A percentile compares a stretch with the other conserved stretches of the same genome.
phyloP scores from a whole-genome alignment of 306 rosid species.

The Prunus mume region DNA sequence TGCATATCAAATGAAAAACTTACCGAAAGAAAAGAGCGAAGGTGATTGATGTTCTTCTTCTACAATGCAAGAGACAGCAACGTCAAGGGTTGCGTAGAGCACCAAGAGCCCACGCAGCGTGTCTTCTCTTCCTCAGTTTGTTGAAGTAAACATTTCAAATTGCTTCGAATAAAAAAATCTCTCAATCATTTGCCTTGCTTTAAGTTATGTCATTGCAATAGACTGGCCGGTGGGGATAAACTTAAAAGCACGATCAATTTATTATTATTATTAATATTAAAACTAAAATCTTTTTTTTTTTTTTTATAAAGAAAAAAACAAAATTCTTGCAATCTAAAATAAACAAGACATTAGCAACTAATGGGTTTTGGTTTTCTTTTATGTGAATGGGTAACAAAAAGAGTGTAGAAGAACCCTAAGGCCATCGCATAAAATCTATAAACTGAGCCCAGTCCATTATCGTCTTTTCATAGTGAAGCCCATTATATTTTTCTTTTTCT shows the following conservation, averaged over 20 bases:
- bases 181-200: slow-evolving; percentile 9
- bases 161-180: background rate
- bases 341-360: no score
- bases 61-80: slow-evolving; percentile 8
- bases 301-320: no score
- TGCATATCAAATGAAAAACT: background rate
- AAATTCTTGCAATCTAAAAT: no score
- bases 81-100: slow-evolving; percentile 11
- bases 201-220: background rate
- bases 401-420: no score
- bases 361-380: no score
- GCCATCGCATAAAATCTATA: no score
- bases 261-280: background rate
- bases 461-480: no score
- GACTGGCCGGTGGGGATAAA: background rate
- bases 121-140: background rate
- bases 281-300: background rate
- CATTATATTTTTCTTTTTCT: no score
- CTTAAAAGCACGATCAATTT: background rate
- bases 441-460: no score
- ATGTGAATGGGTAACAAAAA: no score
- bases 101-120: background rate
- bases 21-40: background rate
- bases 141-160: background rate
- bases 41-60: background rate